Conservation (phyloP, 1,139 yeast species). For the Lodderomyces elongisporus region DNA sequence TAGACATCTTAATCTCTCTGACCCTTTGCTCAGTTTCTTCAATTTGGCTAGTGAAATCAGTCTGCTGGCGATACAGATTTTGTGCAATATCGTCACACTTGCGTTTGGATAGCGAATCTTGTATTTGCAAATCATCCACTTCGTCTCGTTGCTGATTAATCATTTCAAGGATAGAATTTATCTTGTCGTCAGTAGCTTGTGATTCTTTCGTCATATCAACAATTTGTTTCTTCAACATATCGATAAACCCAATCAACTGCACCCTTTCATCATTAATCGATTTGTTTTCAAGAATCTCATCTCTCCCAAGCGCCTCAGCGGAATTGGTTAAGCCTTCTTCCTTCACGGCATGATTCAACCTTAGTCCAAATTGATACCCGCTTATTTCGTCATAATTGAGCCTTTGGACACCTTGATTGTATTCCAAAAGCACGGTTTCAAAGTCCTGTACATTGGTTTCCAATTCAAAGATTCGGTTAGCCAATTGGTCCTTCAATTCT, state of each 20-base stretch:
- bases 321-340: slow-evolving; percentile 23
- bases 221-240: slow-evolving; percentile 25
- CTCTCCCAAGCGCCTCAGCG: slow-evolving; percentile 22
- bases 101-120: slow-evolving; percentile 47
- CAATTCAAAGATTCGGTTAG: slow-evolving; percentile 45
- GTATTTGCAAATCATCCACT: slow-evolving; percentile 47
- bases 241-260: slow-evolving; percentile 43
- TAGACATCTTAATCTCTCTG: slow-evolving; percentile 46
- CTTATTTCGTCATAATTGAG: slow-evolving; percentile 22
- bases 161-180: slow-evolving; percentile 5
- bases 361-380: slow-evolving; percentile 25
- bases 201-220: slow-evolving; percentile 1
- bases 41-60: slow-evolving; percentile 56
- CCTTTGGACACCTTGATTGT: slow-evolving; percentile 50
- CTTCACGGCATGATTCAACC: slow-evolving; percentile 4
- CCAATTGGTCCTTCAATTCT: slow-evolving; percentile 28
- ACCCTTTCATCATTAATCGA: slow-evolving; percentile 33
- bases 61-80: slow-evolving; percentile 50
- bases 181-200: slow-evolving; percentile 5
- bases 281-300: slow-evolving; percentile 27
- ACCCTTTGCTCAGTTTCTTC: slow-evolving; percentile 63
- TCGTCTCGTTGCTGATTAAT: slow-evolving; percentile 6
- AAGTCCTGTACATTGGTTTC: slow-evolving; percentile 47
- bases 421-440: slow-evolving; percentile 48
- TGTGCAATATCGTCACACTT: slow-evolving; percentile 57